Conservation (phyloP, 768 basidiomycete genomes). For the Trametes meyenii region DNA sequence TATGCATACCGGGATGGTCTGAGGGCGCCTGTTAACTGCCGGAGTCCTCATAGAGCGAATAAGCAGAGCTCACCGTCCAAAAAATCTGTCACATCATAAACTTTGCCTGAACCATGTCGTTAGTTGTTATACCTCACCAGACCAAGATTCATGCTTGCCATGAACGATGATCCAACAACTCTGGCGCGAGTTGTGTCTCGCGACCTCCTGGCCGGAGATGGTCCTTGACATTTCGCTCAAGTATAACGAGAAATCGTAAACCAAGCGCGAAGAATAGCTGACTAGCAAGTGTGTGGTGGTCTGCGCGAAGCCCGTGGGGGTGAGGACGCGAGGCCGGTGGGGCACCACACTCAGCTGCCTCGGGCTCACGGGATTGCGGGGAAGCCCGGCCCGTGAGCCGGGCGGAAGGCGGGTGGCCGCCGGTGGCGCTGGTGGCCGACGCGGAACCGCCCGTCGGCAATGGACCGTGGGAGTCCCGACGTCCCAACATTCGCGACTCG, state of each 20-base stretch:
- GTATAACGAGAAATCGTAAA: neutral
- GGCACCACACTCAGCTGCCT: too few relatives aligned
- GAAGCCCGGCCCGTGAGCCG: constrained; percentile 3
- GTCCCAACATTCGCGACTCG: neutral
- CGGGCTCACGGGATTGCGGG: too few relatives aligned
- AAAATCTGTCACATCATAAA: constrained; percentile 50
- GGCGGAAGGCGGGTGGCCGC: constrained; percentile 15
- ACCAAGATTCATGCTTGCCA: constrained; percentile 38
- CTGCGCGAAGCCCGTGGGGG: neutral
- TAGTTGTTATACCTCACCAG: neutral
- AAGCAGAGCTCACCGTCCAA: constrained; percentile 33
- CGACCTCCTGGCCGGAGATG: constrained; percentile 45
- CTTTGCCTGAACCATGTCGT: constrained; percentile 35
- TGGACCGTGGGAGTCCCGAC: neutral
- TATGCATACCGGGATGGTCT: constrained; percentile 11
- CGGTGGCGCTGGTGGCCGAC: neutral
- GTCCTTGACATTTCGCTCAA: neutral
- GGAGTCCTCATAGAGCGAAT: neutral
- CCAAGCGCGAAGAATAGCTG: neutral
- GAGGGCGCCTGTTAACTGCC: neutral
- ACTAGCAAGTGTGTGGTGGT: neutral
- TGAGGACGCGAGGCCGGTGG: too few relatives aligned
- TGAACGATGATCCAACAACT: constrained; percentile 87
- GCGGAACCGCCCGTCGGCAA: neutral
- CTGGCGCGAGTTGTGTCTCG: constrained; percentile 57